Percentiles rank a stretch among this genome's conserved stretches.
These are phyloP conservation scores for Cladorrhinum samala DNA, from an alignment of 495 filamentous ascomycete genomes.

Conservation along the genomic window DNA sequence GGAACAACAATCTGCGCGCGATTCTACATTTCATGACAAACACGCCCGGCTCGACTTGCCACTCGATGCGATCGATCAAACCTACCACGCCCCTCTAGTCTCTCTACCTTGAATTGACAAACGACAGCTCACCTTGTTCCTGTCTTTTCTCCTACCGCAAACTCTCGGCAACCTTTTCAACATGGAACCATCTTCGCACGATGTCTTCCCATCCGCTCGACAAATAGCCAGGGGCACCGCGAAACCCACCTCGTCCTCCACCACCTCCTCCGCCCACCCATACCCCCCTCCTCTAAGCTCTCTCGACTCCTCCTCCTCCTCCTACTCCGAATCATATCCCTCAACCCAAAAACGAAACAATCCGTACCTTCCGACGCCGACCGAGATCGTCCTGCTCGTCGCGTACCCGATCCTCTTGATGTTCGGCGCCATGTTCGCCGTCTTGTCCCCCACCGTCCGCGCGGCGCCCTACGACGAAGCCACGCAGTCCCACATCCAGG, in stretches of 20 bases:
- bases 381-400: slow-evolving; percentile 54
- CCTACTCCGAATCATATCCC: slow-evolving; percentile 1
- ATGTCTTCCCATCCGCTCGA: too few species aligned
- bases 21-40: too few species aligned
- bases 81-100: too few species aligned
- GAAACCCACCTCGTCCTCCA: not conserved
- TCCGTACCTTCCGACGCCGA: slow-evolving; percentile 54
- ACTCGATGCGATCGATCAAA: too few species aligned
- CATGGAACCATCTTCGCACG: too few species aligned
- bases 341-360: slow-evolving; percentile 22
- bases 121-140: not conserved
- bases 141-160: not conserved
- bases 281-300: not conserved
- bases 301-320: too few species aligned
- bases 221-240: too few species aligned
- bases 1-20: too few species aligned
- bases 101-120: too few species aligned
- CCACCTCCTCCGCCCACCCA: slow-evolving; percentile 5
- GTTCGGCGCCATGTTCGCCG: slow-evolving; percentile 72
- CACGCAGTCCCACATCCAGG: slow-evolving; percentile 49
- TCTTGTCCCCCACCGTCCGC: slow-evolving; percentile 65
- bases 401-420: slow-evolving; percentile 73
- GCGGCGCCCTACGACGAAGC: slow-evolving; percentile 49
- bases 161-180: not conserved
- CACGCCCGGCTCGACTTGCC: too few species aligned